A percentile compares a stretch with the other conserved stretches of the same genome.
Conservation (phyloP, 73 alveolate species). For the Tetrahymena malaccensis region DNA sequence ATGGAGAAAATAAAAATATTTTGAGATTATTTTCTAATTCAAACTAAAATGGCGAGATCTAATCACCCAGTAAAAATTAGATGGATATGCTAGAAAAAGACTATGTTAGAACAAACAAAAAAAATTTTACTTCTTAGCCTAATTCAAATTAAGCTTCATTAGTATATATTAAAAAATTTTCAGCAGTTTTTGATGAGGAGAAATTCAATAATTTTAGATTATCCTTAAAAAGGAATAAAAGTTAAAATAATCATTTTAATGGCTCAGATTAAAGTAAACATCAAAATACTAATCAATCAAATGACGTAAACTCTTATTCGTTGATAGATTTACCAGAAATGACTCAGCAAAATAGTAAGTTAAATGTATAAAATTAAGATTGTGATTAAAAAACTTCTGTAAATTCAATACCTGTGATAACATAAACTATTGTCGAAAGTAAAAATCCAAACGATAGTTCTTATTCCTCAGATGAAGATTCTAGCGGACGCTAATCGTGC, state of each 20-base stretch:
- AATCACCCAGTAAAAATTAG: neutral
- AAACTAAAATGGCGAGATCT: neutral
- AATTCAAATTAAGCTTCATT: neutral
- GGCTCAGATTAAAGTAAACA: neutral
- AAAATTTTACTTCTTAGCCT: neutral
- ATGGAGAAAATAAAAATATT: neutral
- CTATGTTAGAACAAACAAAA: neutral
- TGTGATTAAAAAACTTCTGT: neutral
- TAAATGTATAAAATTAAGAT: neutral
- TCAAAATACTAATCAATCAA: neutral
- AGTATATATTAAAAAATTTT: neutral
- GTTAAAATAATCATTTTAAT: neutral
- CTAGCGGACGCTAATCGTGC: neutral
- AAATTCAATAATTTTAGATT: neutral
- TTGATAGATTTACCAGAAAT: neutral
- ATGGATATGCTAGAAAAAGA: neutral
- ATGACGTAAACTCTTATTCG: neutral
- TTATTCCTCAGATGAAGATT: neutral
- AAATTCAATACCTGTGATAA: neutral
- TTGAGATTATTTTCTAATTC: neutral
- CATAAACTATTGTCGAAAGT: neutral
- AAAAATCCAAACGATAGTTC: neutral
- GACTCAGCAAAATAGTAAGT: neutral
- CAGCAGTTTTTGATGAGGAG: neutral
- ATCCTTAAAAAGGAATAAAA: neutral